Percentiles rank a stretch among this genome's conserved stretches.
These are phyloP conservation scores for Alnus glutinosa DNA, from an alignment of 306 rosid genomes.

Conservation along the genomic window DNA sequence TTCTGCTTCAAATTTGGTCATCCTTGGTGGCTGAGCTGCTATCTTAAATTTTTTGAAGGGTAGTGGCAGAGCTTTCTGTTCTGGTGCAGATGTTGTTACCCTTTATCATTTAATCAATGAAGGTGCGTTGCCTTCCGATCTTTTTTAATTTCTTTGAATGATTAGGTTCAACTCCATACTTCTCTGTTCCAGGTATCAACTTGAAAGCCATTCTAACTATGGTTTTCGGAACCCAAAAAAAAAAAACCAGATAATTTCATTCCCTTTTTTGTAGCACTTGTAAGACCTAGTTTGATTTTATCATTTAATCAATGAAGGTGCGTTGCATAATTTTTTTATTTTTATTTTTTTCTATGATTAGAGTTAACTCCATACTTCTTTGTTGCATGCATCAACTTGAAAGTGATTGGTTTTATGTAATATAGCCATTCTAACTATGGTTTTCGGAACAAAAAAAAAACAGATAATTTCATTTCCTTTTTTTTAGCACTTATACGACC, in stretches of 20 bases:
- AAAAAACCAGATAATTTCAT: neutral
- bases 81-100: slow-evolving; percentile 79
- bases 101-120: slow-evolving; percentile 62
- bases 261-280: neutral
- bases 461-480: slow-evolving; percentile 7
- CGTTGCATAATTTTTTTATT: slow-evolving; percentile 12
- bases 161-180: slow-evolving; percentile 5
- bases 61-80: slow-evolving; percentile 88
- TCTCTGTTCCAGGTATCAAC: slow-evolving; percentile 14
- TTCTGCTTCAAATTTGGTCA: slow-evolving; percentile 17
- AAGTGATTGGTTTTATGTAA: neutral
- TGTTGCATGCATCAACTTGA: slow-evolving; percentile 4
- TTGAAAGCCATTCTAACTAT: neutral
- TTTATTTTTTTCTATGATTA: slow-evolving; percentile 6
- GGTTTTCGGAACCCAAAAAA: neutral
- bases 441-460: neutral
- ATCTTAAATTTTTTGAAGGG: slow-evolving; percentile 58
- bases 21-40: slow-evolving; percentile 38
- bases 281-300: slow-evolving; percentile 32
- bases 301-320: slow-evolving; percentile 68
- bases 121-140: slow-evolving; percentile 46
- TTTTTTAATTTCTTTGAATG: slow-evolving; percentile 12
- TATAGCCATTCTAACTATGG: neutral
- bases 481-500: neutral
- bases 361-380: slow-evolving; percentile 5